These are phyloP conservation scores for Camelina hispida DNA, from an alignment of 345 rosid species.

Conservation along the genomic window DNA sequence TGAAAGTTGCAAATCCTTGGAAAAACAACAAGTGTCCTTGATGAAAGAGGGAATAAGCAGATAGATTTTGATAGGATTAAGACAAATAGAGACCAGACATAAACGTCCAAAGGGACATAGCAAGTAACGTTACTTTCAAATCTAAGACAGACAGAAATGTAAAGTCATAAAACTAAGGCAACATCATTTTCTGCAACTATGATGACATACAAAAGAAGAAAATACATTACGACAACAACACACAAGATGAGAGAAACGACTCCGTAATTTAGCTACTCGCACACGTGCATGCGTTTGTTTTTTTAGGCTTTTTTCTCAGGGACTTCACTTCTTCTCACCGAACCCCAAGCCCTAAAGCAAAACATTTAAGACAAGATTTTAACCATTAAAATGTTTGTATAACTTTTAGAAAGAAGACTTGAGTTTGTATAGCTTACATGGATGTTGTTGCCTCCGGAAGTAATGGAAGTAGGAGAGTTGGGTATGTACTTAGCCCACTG, in stretches of 20 bases:
- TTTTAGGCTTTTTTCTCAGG: slow-evolving; percentile 16
- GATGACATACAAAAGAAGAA: slow-evolving; percentile 11
- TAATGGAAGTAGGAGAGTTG: slow-evolving; percentile 58
- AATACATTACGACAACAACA: slow-evolving; percentile 2
- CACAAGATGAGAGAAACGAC: slow-evolving; percentile 28
- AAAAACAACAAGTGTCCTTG: neutral
- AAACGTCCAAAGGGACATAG: slow-evolving; percentile 27
- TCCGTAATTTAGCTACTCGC: slow-evolving; percentile 12
- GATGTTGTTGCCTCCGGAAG: slow-evolving; percentile 59
- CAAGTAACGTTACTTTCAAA: slow-evolving; percentile 43
- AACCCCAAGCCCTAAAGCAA: slow-evolving; percentile 47
- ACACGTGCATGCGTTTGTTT: slow-evolving; percentile 48
- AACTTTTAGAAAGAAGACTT: neutral
- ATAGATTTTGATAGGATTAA: slow-evolving; percentile 30
- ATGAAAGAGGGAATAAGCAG: slow-evolving; percentile 25
- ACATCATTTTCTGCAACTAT: slow-evolving; percentile 36
- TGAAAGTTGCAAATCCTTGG: slow-evolving; percentile 25
- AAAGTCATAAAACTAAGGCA: slow-evolving; percentile 39
- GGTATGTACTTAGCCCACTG: slow-evolving; percentile 99
- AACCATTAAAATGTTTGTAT: neutral
- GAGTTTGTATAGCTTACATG: slow-evolving; percentile 47
- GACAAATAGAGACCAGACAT: slow-evolving; percentile 39
- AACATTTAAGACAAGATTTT: neutral
- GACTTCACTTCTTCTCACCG: slow-evolving; percentile 47
- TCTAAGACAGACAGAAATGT: slow-evolving; percentile 31